Evolutionary conservation across 441 rosid genomes (phyloP).

Genomic region (Melastoma candidum): DNA sequence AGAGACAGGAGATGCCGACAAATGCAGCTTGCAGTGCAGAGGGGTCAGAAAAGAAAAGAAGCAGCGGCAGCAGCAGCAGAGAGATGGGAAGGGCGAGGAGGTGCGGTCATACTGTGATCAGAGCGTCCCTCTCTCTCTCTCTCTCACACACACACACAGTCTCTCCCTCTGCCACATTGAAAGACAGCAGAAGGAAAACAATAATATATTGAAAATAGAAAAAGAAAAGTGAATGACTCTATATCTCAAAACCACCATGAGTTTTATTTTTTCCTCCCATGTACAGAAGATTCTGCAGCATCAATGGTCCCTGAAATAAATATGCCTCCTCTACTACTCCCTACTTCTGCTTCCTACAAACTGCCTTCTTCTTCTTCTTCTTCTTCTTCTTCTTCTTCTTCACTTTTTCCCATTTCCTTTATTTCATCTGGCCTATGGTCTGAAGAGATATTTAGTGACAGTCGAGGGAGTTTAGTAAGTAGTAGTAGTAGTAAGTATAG

Average conservation of each 20-base stretch:
- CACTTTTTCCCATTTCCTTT: too few relatives aligned
- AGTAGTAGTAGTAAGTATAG: not conserved
- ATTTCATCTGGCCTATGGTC: too few relatives aligned
- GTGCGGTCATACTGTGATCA: too few relatives aligned
- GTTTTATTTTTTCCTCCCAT: conserved; percentile 29
- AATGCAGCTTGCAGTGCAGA: conserved; percentile 16
- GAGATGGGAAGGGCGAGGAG: conserved; percentile 26
- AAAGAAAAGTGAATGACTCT: too few relatives aligned
- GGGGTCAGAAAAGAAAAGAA: not conserved
- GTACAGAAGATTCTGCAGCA: conserved; percentile 56
- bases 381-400: not conserved
- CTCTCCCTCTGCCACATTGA: too few relatives aligned
- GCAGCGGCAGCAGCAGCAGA: conserved; percentile 28
- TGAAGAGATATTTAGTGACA: too few relatives aligned
- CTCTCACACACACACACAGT: too few relatives aligned
- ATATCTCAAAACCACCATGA: conserved; percentile 26
- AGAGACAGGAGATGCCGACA: conserved; percentile 58
- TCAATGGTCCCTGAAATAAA: conserved; percentile 58
- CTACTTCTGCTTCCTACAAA: conserved; percentile 1
- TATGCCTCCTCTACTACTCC: conserved; percentile 38
- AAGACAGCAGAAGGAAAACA: not conserved
- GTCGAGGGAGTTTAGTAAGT: not conserved
- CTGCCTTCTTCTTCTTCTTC: too few relatives aligned
- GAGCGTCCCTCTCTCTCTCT: too few relatives aligned
- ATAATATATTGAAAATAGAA: conserved; percentile 14